Evolutionary conservation across 176 grass and related monocot species (phyloP), one percentile per base, ranked within the genome.

Genomic region (Coix lacrymajobi): DNA sequence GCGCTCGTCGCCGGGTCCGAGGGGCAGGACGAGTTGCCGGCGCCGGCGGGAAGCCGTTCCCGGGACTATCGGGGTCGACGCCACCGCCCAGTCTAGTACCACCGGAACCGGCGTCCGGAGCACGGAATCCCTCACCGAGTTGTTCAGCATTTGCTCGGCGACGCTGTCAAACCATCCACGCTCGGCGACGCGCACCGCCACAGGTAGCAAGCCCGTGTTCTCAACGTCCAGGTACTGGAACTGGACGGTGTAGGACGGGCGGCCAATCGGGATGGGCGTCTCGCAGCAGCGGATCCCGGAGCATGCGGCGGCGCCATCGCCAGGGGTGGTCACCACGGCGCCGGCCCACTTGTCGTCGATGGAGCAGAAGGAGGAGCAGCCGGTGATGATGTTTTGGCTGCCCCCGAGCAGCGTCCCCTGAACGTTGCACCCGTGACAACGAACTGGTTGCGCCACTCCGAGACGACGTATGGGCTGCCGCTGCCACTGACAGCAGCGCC

Each of bases 381-480:
- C 31, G 67, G 45, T 79, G 16, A 31, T 39, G 37, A 28, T 0
- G 52, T 73, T 82, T 4, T 2, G 0, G 68, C 19, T 73, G 17
- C 12, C 11, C 17, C 48, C 49, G 33, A 70, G 8, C 5, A 71
- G 79, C 24, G 3, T 57, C 14, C 15, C 65, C 48, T 31, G 84
- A 5, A 74, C 58, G 77, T 86, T 80, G 33, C 77, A 86, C 19
- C 84, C 77, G 77, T 80, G 8, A 86, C 32, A 3, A 56, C 5
- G 17, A 86, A 15, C 44, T 62, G 33, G 79, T 81, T 81, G 65
- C 0, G 33, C 15, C 0, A 2, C 46, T 41, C 65, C 1, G 79
- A 81, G 0, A 81, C 3, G 4, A 81, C 4, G 65, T 28, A 80
- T 0, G 79, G n/a, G 46, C 20, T 7, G 37, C 17, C 19, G 2